Evolutionary conservation across 2,329 filamentous ascomycete genomes (phyloP), one percentile per base, ranked within the genome.

Genomic region (Plectosphaerella cucumerina): DNA sequence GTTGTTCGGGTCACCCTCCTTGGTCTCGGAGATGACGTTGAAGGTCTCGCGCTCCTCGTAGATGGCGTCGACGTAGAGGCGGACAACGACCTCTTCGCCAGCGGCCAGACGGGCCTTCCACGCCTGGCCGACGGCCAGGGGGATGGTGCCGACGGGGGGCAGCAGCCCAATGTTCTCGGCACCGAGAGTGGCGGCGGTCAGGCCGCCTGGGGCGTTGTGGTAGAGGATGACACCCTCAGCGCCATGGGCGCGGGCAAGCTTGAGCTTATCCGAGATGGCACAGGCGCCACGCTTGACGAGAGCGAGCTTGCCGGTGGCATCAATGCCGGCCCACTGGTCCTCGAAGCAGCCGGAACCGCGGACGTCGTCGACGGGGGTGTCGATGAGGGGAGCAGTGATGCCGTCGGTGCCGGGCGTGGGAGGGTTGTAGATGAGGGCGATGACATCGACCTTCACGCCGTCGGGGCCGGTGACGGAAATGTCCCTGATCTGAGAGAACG

Each of bases 201-300:
- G 62, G n/a, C 54, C 48, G 1, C 79, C 81, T 0, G 74, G 67
- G 3, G 67, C 70, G 55, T 86, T 83, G 72, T 88, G 82, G 63
- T 84, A 86, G 47, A 88, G 72, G 26, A 88, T 65, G 1, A 77
- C 72, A 39, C 65, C 73, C 2, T 69, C 39, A 3, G 73, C 74
- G 41, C 73, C 73, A 10, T 69, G 62, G 9, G 66, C 61, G 59
- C 65, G 70, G 23, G 74, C 74, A 5, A 75, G 62, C 59, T 67
- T 70, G 31, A 75, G 64, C 60, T 77, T 77, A 37, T 72, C 68
- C 0, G 66, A 55, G 35, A 76, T 68, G 37, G 69, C 65, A 51
- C 74, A 77, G 21, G 52, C 50, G 20, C 74, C 74, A 9, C 74
- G 69, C 66, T 74, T 74, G 15, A 77, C 62, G 14, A 77, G 70